A percentile compares a stretch with the other conserved stretches of the same genome.
phyloP scores from a whole-genome alignment of 345 rosid species.

The Citrus cavaleriei region DNA sequence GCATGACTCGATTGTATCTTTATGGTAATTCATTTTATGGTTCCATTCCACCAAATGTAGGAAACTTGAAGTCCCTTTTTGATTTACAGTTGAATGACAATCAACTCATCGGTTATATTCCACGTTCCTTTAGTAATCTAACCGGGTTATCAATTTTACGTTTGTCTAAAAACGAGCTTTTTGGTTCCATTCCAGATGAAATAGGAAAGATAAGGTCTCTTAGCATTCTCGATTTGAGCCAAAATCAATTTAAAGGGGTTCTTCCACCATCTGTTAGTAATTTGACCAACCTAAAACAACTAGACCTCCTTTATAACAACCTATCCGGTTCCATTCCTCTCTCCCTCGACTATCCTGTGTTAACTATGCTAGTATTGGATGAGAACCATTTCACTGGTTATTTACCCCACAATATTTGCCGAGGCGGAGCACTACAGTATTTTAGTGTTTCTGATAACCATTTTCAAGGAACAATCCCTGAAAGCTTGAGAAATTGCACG shows the following conservation, averaged over 20 bases:
- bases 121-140: neutral
- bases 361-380: too few relatives aligned
- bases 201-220: slow-evolving; percentile 22
- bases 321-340: too few relatives aligned
- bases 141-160: neutral
- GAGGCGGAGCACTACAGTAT: neutral
- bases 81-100: neutral
- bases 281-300: too few relatives aligned
- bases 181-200: slow-evolving; percentile 12
- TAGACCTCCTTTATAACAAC: too few relatives aligned
- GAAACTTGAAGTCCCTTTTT: neutral
- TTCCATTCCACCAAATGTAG: slow-evolving; percentile 9
- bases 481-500: slow-evolving; percentile 11
- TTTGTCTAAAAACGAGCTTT: neutral
- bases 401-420: slow-evolving; percentile 14
- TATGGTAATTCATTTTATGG: neutral
- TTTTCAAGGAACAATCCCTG: slow-evolving; percentile 15
- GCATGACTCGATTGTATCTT: neutral
- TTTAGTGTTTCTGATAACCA: neutral
- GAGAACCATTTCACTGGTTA: neutral
- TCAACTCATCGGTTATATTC: slow-evolving; percentile 2
- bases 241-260: slow-evolving; percentile 5
- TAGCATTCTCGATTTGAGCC: neutral
- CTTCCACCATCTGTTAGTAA: too few relatives aligned
- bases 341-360: too few relatives aligned